These are phyloP conservation scores for Aspergillus taichungensis DNA, from an alignment of 495 filamentous ascomycete species.

Conservation along the genomic window DNA sequence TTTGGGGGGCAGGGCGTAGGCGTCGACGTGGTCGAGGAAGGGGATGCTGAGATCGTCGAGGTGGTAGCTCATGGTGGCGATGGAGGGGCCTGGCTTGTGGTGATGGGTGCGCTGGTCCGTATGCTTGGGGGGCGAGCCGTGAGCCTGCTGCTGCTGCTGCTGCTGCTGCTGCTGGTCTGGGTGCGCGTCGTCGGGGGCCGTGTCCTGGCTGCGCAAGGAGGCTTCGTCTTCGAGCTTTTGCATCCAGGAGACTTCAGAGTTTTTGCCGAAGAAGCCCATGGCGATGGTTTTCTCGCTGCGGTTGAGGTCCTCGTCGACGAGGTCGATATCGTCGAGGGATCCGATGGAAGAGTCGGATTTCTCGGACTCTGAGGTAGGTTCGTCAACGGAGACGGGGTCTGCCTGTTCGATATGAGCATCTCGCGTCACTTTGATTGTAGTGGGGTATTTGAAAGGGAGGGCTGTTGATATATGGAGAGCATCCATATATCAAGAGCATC, in stretches of 20 bases:
- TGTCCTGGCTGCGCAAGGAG: conserved; percentile 2
- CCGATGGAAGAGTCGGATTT: conserved; percentile 39
- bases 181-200: neutral
- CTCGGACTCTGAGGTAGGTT: conserved; percentile 12
- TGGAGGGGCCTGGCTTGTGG: conserved; percentile 10
- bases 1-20: conserved; percentile 41
- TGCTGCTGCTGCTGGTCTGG: too few species aligned
- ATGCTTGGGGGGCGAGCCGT: neutral
- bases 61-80: conserved; percentile 43
- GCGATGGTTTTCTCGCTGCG: conserved; percentile 37
- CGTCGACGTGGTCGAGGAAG: conserved; percentile 32
- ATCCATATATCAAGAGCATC: too few species aligned
- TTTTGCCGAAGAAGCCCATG: conserved; percentile 55
- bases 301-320: conserved; percentile 50
- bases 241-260: conserved; percentile 55
- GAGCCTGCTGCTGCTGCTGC: too few species aligned
- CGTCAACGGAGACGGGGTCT: neutral
- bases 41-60: conserved; percentile 45
- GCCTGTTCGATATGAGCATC: too few species aligned
- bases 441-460: too few species aligned
- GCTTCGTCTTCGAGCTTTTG: conserved; percentile 31
- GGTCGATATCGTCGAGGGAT: conserved; percentile 50
- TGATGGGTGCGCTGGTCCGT: neutral
- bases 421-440: too few species aligned
- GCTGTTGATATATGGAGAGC: too few species aligned